Evolutionary conservation across 1,284 basidiomycete species (phyloP), one percentile per base, ranked within the genome.

Genomic region (Ustilago trichophora): DNA sequence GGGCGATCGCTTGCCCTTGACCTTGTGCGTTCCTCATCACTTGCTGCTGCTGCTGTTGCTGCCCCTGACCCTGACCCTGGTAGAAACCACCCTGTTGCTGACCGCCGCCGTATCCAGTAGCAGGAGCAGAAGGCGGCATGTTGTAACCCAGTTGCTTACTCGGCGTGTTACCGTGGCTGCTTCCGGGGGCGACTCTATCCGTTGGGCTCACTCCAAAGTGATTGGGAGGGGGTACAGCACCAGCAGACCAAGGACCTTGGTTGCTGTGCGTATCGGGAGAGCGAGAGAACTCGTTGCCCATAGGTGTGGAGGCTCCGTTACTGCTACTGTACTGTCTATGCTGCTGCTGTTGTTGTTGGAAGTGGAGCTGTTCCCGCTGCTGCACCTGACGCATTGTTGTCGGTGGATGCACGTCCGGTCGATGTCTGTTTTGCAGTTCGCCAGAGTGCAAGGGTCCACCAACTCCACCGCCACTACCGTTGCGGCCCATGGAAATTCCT

Each of bases 351-450:
- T 72, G 64, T 11, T 56, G 57, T 12, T 48, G 45, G 16, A 46
- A 42, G 32, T 51, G 29, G 16, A 46, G 29, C 21, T 59, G 43
- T 31, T 60, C 53, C 2, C 60, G 33, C 44, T 62, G 59, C 33
- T 68, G 70, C 4, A 74, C 60, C 49, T 73, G 69, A 0, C 72
- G 53, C 67, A 74, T 72, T 31, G 73, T 72, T 26, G 59, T 63
- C 2, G 73, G 72, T 16, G 68, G 70, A 25, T 75, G 72, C 15
- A 72, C 57, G 21, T 75, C 67, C 3, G 72, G 68, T 34, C 59
- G 52, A 22, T 74, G 72, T 3, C 72, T 43, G 21, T 74, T 72
- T 36, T 62, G 56, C 53, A 69, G 33, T 26, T 73, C 66, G 8
- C 60, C 67, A 21, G 56, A 47, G 19, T 64, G 49, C 18, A 65